Conservation (phyloP, 768 basidiomycete genomes). For the Mycena belliarum region DNA sequence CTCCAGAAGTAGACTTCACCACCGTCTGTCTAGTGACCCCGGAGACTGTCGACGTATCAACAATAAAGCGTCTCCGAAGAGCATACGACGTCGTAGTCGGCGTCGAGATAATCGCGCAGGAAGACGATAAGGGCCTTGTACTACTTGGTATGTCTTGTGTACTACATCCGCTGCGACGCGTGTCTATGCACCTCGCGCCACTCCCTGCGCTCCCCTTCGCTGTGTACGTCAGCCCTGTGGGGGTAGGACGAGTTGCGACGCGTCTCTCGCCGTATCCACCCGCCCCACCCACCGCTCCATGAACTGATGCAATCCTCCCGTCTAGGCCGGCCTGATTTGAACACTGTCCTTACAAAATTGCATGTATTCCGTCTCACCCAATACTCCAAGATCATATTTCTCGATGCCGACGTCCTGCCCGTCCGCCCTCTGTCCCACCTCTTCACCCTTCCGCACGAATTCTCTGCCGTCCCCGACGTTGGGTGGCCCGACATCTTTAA, state of each 20-base stretch:
- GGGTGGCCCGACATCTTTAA: slow-evolving; percentile 99
- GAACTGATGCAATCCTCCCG: slow-evolving; percentile 13
- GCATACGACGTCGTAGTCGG: slow-evolving; percentile 87
- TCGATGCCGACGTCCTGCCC: slow-evolving; percentile 91
- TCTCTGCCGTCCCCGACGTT: slow-evolving; percentile 93
- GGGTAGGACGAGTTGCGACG: slow-evolving; percentile 21
- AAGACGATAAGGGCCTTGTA: slow-evolving; percentile 64
- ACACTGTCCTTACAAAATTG: slow-evolving; percentile 92
- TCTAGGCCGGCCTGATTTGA: slow-evolving; percentile 90
- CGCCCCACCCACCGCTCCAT: slow-evolving; percentile 17
- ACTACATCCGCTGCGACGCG: slow-evolving; percentile 19
- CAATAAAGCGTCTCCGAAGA: slow-evolving; percentile 76
- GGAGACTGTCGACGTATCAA: slow-evolving; percentile 82
- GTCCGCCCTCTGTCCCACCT: slow-evolving; percentile 88
- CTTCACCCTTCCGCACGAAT: slow-evolving; percentile 79
- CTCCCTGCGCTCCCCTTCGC: neutral
- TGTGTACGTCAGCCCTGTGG: neutral
- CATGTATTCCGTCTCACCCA: slow-evolving; percentile 92
- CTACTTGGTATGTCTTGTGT: slow-evolving; percentile 72
- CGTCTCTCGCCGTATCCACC: neutral
- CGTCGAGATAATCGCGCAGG: slow-evolving; percentile 82
- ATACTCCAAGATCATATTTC: slow-evolving; percentile 84
- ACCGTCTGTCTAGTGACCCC: slow-evolving; percentile 94
- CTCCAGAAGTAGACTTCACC: slow-evolving; percentile 68
- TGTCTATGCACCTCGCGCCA: slow-evolving; percentile 9